Conservation (phyloP, 257 asterid genomes). For the Vinca minor region DNA sequence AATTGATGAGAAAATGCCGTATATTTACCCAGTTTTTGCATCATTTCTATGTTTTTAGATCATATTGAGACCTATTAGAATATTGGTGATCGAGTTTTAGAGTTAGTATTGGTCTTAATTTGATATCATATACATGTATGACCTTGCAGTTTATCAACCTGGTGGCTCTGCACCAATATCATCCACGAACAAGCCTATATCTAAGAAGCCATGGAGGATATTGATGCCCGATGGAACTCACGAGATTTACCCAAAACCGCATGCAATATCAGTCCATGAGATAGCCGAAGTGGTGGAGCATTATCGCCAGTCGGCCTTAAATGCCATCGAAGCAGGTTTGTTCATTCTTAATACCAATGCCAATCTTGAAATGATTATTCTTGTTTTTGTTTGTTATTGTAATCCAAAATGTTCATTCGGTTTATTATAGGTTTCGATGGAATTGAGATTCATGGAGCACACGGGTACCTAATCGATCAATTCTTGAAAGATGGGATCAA, state of each 20-base stretch:
- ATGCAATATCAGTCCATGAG: conserved; percentile 41
- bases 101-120: not conserved
- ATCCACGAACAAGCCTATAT: conserved; percentile 76
- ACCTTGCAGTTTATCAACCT: conserved; percentile 63
- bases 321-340: conserved; percentile 90
- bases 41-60: too few relatives aligned
- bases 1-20: too few relatives aligned
- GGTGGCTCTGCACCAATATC: conserved; percentile 63
- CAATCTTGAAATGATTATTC: not conserved
- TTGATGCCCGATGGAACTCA: conserved; percentile 69
- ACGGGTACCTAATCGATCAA: conserved; percentile 88
- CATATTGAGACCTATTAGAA: not conserved
- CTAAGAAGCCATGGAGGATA: conserved; percentile 77
- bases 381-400: not conserved
- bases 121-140: too few relatives aligned
- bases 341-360: not conserved
- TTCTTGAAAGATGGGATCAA: conserved; percentile 86
- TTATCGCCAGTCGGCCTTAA: conserved; percentile 74
- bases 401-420: too few relatives aligned
- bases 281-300: conserved; percentile 51
- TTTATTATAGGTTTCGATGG: conserved; percentile 98
- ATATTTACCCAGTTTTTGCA: too few relatives aligned
- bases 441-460: conserved; percentile 87
- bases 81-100: not conserved
- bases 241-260: conserved; percentile 63